Conservation (phyloP, 2,329 filamentous ascomycete genomes). For the Ophiocordyceps camponoti-floridani region DNA sequence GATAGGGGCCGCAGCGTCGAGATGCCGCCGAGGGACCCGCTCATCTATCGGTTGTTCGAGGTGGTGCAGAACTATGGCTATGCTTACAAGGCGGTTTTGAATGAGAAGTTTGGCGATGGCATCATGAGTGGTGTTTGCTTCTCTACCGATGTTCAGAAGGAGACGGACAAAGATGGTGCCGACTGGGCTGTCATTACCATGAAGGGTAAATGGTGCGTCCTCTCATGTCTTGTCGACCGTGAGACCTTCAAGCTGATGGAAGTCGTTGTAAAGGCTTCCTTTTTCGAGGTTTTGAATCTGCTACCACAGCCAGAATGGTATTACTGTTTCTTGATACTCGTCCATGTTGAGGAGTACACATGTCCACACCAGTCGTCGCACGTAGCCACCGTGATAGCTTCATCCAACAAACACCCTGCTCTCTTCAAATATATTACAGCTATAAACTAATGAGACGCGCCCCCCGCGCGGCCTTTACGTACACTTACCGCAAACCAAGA, state of each 20-base stretch:
- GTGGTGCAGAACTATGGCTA: slow-evolving; percentile 95
- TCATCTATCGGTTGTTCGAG: slow-evolving; percentile 80
- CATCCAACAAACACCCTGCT: background rate
- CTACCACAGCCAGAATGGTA: no score
- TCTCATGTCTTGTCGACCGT: background rate
- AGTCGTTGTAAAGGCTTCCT: background rate
- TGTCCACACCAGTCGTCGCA: background rate
- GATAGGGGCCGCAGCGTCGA: slow-evolving; percentile 51
- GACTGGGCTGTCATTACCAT: slow-evolving; percentile 75
- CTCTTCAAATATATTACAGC: background rate
- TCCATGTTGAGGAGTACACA: no score
- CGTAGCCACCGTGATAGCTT: background rate
- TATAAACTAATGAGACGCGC: background rate
- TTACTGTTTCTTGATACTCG: no score
- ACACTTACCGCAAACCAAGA: background rate
- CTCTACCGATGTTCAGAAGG: slow-evolving; percentile 82
- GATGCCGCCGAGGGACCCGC: slow-evolving; percentile 19
- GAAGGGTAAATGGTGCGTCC: slow-evolving; percentile 61
- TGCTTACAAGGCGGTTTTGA: slow-evolving; percentile 84
- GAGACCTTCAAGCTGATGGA: background rate
- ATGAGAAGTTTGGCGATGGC: slow-evolving; percentile 86
- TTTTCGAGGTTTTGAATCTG: background rate
- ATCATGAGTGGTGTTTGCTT: slow-evolving; percentile 97
- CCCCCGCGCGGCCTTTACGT: background rate
- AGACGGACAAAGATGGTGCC: slow-evolving; percentile 66